These are phyloP conservation scores for Candida namnaoensis DNA, from an alignment of 805 yeast species.

Conservation along the genomic window DNA sequence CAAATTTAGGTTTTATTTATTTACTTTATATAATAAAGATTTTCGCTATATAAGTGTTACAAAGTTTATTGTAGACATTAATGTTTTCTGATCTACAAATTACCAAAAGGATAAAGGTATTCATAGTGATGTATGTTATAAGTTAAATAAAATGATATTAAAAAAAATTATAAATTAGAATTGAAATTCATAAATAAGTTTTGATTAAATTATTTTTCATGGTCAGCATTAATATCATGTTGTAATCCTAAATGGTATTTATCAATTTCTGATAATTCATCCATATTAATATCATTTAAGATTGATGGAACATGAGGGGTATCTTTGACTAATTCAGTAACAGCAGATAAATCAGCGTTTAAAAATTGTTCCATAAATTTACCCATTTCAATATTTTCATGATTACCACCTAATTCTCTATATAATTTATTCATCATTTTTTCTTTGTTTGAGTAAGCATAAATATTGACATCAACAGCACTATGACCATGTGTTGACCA, in stretches of 20 bases:
- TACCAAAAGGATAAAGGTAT: no score
- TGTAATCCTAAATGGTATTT: not conserved
- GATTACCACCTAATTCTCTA: conserved; percentile 61
- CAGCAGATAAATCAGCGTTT: conserved; percentile 34
- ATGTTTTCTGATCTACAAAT: no score
- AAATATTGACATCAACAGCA: conserved; percentile 91
- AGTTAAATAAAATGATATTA: no score
- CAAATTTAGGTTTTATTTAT: no score
- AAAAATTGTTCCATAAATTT: conserved; percentile 50
- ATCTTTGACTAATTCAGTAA: conserved; percentile 41
- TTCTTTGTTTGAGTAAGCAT: conserved; percentile 61
- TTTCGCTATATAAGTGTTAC: no score
- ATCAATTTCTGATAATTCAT: not conserved
- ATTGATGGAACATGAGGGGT: conserved; percentile 31
- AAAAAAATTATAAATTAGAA: no score
- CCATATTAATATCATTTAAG: not conserved
- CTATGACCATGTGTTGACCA: conserved; percentile 97
- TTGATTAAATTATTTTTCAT: no score
- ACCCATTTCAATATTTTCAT: conserved; percentile 84
- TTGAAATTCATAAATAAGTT: no score
- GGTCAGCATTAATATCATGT: not conserved
- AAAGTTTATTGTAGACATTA: no score
- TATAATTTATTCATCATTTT: conserved; percentile 28
- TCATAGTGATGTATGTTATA: no score
- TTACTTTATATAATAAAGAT: no score